A percentile compares a stretch with the other conserved stretches of the same genome.
These are phyloP conservation scores for Fragaria nilgerrensis DNA, from an alignment of 306 rosid species.

Conservation along the genomic window DNA sequence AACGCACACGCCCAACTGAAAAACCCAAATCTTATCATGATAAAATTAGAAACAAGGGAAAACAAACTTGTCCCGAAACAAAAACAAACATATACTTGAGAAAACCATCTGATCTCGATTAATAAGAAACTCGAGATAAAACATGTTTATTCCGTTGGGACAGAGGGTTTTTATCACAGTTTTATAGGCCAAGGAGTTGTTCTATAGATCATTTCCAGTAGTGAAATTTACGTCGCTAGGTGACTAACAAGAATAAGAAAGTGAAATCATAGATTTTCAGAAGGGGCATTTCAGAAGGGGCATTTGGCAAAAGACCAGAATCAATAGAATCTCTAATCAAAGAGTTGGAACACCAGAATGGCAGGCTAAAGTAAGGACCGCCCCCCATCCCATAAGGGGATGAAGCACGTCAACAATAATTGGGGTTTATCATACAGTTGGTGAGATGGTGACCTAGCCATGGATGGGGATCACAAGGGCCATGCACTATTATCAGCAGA, in stretches of 20 bases:
- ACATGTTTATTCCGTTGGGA: too few relatives aligned
- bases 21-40: neutral
- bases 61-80: neutral
- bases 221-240: too few relatives aligned
- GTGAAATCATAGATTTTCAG: too few relatives aligned
- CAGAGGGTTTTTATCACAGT: too few relatives aligned
- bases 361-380: neutral
- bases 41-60: neutral
- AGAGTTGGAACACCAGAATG: neutral
- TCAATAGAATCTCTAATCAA: neutral
- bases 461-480: neutral
- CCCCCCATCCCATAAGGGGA: neutral
- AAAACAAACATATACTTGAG: too few relatives aligned
- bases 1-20: constrained; percentile 3
- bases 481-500: constrained; percentile 8
- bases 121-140: too few relatives aligned
- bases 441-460: neutral
- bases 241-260: too few relatives aligned
- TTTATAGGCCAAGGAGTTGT: too few relatives aligned
- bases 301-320: neutral
- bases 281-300: neutral
- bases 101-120: too few relatives aligned
- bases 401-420: neutral
- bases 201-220: too few relatives aligned
- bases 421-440: neutral